Base-by-base conservation (phyloP, 1,284 basidiomycete species). In the Phaffia rhodozyma region DNA sequence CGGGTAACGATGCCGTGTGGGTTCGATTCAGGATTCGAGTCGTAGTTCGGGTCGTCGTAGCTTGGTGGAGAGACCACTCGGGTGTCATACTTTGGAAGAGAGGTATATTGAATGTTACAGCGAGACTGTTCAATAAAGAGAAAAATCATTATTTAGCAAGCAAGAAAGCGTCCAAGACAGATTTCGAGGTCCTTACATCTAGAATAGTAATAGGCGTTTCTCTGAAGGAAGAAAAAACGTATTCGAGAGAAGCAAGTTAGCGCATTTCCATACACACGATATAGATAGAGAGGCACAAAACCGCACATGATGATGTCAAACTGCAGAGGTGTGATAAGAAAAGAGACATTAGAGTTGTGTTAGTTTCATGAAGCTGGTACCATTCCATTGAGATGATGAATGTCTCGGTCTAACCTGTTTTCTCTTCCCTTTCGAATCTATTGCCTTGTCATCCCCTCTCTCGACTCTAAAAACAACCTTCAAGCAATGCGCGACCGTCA, bases 381-480 rank as follows among this genome's bases (percentile, higher is more conserved):
- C 23, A 2, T n/a, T 21, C 5, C 38, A 23, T 16, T 18, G 6
- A 50, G 25, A 32, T 9, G 29, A 3, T 16, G 13, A 43, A 27
- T 9, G 30, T 1, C 5, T 27, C 1, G 9, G 16, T 38, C 67
- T 62, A 27, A 69, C 66, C 66, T 76, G 75, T 74, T 90, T 91
- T 67, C 83, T 80, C 72, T 82, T 86, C 51, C 86, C 83, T 73
- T 84, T 85, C 20, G 81, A 70, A 69, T 90, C 88, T 7, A 86
- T 60, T 38, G 80, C 78, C 30, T 75, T 67, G 69, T 85, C 84
- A 70, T 89, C 87, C 0, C 87, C 88, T 50, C 86, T 81, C 75
- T 93, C 87, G 20, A 97, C 87, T 21, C 92, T 81, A 68, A 97
- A 83, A 18, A 87, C 81, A 56, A 92, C 80, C 77, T 91, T 91